These are phyloP conservation scores for Acer campestre DNA, from an alignment of 345 rosid species.

Conservation along the genomic window DNA sequence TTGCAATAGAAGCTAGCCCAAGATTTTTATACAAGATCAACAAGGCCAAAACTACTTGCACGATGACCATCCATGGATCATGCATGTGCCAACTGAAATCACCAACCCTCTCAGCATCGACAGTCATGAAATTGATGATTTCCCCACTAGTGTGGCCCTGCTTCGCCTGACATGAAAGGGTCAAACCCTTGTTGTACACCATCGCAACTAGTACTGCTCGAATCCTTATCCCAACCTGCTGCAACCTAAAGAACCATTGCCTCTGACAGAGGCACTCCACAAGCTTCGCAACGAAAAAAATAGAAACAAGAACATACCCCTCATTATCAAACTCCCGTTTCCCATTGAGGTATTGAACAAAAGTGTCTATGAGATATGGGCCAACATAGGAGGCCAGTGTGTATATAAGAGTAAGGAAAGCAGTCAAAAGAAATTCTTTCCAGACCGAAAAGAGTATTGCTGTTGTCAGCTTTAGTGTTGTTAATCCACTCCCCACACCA, in stretches of 20 bases:
- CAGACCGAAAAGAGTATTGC: conserved; percentile 36
- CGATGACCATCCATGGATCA: conserved; percentile 44
- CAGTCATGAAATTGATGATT: conserved; percentile 59
- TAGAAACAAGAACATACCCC: conserved; percentile 46
- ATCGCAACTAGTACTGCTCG: conserved; percentile 49
- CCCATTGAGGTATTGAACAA: conserved; percentile 55
- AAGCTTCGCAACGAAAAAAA: conserved; percentile 52
- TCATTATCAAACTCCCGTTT: conserved; percentile 34
- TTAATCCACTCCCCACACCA: conserved; percentile 31
- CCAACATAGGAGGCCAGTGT: conserved; percentile 42
- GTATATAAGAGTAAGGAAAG: conserved; percentile 29
- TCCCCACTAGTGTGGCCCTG: conserved; percentile 63
- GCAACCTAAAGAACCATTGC: conserved; percentile 46
- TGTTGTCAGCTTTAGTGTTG: conserved; percentile 37
- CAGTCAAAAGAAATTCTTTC: conserved; percentile 37
- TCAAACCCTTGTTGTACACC: conserved; percentile 57
- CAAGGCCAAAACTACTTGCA: conserved; percentile 61
- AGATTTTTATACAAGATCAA: conserved; percentile 51
- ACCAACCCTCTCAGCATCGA: conserved; percentile 60
- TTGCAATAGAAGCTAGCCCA: conserved; percentile 55
- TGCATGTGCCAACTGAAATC: conserved; percentile 61
- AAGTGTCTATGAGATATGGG: conserved; percentile 47
- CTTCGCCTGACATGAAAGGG: conserved; percentile 48
- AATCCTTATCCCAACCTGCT: conserved; percentile 45
- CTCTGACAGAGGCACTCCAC: conserved; percentile 57